A percentile compares a stretch with the other conserved stretches of the same genome.
These are phyloP conservation scores for Grigorovia transvaalensis DNA, from an alignment of 805 yeast genomes.

Conservation along the genomic window DNA sequence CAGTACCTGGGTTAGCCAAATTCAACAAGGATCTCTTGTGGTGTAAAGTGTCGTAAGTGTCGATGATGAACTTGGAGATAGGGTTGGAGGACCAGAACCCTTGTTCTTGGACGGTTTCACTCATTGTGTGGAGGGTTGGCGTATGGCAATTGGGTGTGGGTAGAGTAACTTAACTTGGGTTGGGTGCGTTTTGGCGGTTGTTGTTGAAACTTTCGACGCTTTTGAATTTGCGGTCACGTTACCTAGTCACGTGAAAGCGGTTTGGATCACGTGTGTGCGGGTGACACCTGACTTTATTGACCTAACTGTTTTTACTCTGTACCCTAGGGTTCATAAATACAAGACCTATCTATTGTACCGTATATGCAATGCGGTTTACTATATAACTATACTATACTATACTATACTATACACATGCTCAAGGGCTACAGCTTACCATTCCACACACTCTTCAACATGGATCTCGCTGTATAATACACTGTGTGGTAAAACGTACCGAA, in stretches of 20 bases:
- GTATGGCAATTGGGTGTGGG: constrained; percentile 44
- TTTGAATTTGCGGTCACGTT: too few relatives aligned
- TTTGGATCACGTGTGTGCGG: too few relatives aligned
- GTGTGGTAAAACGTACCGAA: constrained; percentile 58
- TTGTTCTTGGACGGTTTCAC: constrained; percentile 32
- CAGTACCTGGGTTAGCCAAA: constrained; percentile 85
- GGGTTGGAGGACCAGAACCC: constrained; percentile 75
- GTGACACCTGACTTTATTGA: too few relatives aligned
- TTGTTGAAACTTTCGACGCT: too few relatives aligned
- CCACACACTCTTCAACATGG: constrained; percentile 60
- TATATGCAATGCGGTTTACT: too few relatives aligned
- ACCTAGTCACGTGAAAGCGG: too few relatives aligned
- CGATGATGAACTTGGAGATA: constrained; percentile 65
- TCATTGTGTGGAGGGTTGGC: constrained; percentile 22
- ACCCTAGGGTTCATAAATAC: not conserved
- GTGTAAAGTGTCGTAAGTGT: constrained; percentile 58
- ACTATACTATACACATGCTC: constrained; percentile 32
- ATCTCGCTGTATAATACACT: constrained; percentile 60
- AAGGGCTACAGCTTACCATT: constrained; percentile 4
- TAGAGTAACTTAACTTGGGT: too few relatives aligned
- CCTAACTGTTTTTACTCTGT: too few relatives aligned
- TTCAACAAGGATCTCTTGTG: constrained; percentile 76
- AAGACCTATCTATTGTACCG: not conserved
- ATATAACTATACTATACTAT: too few relatives aligned
- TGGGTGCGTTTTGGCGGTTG: too few relatives aligned